These are phyloP conservation scores for Dioszegia aurantiaca DNA, from an alignment of 768 basidiomycete species.

Conservation along the genomic window DNA sequence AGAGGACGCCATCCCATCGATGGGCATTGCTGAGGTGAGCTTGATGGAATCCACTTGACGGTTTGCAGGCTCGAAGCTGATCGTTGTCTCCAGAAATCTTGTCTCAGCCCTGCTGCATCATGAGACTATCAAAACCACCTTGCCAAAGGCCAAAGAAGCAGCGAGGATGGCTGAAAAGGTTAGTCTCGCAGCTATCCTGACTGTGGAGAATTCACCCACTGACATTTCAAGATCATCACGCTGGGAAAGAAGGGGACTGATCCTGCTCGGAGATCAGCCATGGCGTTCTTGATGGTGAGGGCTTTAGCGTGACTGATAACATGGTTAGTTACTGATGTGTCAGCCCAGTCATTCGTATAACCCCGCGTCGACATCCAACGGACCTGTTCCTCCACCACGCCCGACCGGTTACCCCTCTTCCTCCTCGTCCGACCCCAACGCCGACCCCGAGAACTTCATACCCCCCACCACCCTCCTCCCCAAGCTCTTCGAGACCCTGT, in stretches of 20 bases:
- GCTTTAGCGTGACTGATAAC: background rate
- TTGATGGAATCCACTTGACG: background rate
- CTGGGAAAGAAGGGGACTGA: constrained; percentile 80
- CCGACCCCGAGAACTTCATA: constrained; percentile 58
- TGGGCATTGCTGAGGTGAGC: constrained; percentile 85
- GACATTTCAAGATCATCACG: constrained; percentile 64
- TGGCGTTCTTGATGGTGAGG: constrained; percentile 67
- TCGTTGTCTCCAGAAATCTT: constrained; percentile 64
- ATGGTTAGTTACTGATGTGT: background rate
- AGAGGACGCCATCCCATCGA: constrained; percentile 84
- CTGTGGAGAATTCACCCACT: constrained; percentile 1
- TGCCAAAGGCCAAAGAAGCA: constrained; percentile 89
- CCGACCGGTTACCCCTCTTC: constrained; percentile 21
- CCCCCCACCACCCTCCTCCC: constrained; percentile 56
- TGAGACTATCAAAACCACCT: constrained; percentile 90
- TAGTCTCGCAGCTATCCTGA: constrained; percentile 4
- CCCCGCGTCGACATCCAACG: constrained; percentile 9
- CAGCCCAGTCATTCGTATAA: constrained; percentile 11
- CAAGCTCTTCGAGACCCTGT: constrained; percentile 79
- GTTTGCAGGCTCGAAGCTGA: background rate
- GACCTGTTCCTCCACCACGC: constrained; percentile 16
- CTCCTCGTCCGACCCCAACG: constrained; percentile 13
- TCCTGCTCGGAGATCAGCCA: constrained; percentile 67
- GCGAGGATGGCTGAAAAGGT: constrained; percentile 92
- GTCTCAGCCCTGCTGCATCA: constrained; percentile 92